Percentiles rank a stretch among this genome's conserved stretches.
phyloP scores from a whole-genome alignment of 140 eudicot genomes.

The Anethum foeniculum region DNA sequence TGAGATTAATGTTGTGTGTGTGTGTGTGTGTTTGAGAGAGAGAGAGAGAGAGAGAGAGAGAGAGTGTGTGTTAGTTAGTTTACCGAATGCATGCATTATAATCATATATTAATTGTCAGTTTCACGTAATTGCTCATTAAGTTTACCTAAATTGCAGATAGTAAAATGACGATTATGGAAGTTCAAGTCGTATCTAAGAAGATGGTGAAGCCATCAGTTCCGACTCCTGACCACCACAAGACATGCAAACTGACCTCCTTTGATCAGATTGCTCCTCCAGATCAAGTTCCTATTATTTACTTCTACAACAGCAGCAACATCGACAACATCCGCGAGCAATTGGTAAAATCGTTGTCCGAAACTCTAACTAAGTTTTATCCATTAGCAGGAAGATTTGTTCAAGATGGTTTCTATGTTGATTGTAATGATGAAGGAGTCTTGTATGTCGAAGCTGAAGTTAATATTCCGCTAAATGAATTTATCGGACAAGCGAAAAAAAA shows the following conservation, averaged over 20 bases:
- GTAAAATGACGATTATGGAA: background rate
- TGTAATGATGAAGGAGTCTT: background rate
- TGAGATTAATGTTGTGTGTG: too few species aligned
- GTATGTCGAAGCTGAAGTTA: background rate
- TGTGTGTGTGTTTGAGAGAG: too few species aligned
- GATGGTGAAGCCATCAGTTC: background rate
- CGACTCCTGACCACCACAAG: background rate
- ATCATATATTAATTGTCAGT: background rate
- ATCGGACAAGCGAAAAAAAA: background rate
- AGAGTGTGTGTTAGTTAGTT: too few species aligned
- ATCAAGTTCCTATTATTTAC: background rate
- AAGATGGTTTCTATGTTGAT: background rate
- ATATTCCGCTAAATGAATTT: background rate
- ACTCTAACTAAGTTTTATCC: background rate
- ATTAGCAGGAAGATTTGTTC: background rate
- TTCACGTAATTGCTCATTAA: background rate
- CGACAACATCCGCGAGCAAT: background rate
- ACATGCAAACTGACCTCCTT: conserved; percentile 4
- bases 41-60: too few species aligned
- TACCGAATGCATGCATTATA: background rate
- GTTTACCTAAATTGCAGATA: background rate
- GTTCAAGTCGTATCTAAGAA: background rate
- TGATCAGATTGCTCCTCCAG: conserved; percentile 4
- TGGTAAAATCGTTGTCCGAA: background rate
- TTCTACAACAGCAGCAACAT: background rate